Conservation (phyloP, 441 rosid genomes). For the Gossypium lobatum region DNA sequence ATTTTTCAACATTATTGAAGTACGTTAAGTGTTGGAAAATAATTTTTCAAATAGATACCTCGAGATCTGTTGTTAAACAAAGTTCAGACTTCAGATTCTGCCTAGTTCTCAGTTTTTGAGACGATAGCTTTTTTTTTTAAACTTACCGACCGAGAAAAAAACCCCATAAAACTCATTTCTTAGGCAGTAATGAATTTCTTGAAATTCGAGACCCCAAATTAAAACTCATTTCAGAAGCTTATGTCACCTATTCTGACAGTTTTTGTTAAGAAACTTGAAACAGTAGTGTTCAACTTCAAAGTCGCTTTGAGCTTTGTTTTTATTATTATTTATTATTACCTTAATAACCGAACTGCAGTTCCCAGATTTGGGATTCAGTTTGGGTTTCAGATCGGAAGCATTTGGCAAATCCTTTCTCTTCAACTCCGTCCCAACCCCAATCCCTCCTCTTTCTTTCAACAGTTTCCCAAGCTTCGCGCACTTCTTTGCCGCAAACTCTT, state of each 20-base stretch:
- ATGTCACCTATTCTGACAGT: conserved; percentile 3
- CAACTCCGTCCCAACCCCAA: conserved; percentile 23
- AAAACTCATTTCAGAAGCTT: conserved; percentile 1
- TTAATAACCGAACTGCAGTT: conserved; percentile 14
- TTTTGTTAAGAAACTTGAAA: neutral
- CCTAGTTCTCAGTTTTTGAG: neutral
- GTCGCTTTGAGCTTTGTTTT: neutral
- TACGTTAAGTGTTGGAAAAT: neutral
- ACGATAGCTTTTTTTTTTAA: neutral
- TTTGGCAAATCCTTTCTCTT: conserved; percentile 25
- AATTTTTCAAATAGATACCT: neutral
- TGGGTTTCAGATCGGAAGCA: conserved; percentile 22
- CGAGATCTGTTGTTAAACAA: conserved; percentile 16
- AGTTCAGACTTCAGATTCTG: neutral
- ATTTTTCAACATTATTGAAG: neutral
- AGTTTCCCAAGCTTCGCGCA: conserved; percentile 68
- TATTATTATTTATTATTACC: conserved; percentile 14
- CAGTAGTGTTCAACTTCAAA: neutral
- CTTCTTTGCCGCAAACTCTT: conserved; percentile 70
- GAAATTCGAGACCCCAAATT: neutral
- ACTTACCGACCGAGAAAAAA: too few relatives aligned
- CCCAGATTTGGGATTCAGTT: conserved; percentile 21
- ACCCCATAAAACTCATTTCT: too few relatives aligned
- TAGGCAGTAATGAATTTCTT: neutral
- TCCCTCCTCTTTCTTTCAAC: conserved; percentile 47